Evolutionary conservation across 768 basidiomycete genomes (phyloP), one percentile per base, ranked within the genome.

Genomic region (Psilocybe cubensis): DNA sequence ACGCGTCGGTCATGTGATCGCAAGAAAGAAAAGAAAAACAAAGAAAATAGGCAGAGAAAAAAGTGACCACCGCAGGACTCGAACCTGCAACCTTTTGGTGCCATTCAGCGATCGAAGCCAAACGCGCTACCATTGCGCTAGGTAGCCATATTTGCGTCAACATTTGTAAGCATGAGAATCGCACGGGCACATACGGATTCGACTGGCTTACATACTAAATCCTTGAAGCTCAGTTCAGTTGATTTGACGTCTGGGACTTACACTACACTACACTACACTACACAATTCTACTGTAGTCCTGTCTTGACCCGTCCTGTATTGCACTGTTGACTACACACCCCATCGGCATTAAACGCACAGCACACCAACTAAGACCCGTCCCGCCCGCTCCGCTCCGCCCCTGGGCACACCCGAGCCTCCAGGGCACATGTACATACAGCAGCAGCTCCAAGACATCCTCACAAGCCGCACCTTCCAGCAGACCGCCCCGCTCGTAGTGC

Each of bases 31-130:
- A 24, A 23, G 21, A 24, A 41, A 14, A 20, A 4, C 18, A 0
- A 11, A 5, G 25, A 27, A 67, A 40, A 29, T n/a, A 42, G 25
- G 12, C 12, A n/a, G 17, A 25, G 23, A 57, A 8, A 60, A 71
- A 68, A 60, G 69, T 90, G 88, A 90, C 85, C 87, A 88, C 88
- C 86, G 87, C 90, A 90, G 89, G 90, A 90, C 87, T 92, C 89
- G 90, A 92, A 92, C 90, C 89, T 90, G 89, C 89, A 92, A 86
- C 90, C 89, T 91, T 89, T 91, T 90, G 89, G 89, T 92, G 61
- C 76, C 83, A 74, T 74, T 74, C 63, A 76, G 84, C 84, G 48
- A 83, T 89, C 88, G 89, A 90, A 91, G 89, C 89, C 89, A 89
- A 89, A 91, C 89, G 89, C 89, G 89, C 88, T 91, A 89, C 89